These are phyloP conservation scores for Brettanomyces custersianus DNA, from an alignment of 805 yeast genomes.

Conservation along the genomic window DNA sequence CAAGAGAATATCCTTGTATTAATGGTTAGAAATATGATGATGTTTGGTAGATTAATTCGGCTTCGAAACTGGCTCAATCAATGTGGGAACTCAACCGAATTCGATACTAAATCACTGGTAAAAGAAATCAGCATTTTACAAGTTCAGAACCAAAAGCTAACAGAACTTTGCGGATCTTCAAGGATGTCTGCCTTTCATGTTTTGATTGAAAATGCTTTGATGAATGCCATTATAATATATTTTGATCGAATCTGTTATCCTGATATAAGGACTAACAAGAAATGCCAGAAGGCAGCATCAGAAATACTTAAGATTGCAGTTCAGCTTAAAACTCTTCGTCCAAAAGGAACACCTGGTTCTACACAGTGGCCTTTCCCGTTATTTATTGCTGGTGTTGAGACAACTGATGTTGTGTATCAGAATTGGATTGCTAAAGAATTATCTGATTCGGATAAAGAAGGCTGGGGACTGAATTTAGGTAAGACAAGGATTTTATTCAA, in stretches of 20 bases:
- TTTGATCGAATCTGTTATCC: slow-evolving; percentile 7
- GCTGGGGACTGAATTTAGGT: slow-evolving; percentile 8
- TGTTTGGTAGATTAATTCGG: slow-evolving; percentile 6
- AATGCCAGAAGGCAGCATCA: slow-evolving; percentile 6
- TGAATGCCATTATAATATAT: slow-evolving; percentile 3
- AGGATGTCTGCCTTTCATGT: slow-evolving; percentile 1
- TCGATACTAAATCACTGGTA: slow-evolving; percentile 3
- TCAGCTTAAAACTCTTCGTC: slow-evolving; percentile 4
- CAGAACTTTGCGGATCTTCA: background rate
- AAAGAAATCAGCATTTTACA: slow-evolving; percentile 4
- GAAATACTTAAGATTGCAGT: slow-evolving; percentile 6
- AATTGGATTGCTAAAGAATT: slow-evolving; percentile 6
- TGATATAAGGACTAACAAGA: slow-evolving; percentile 4
- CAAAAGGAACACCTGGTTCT: slow-evolving; percentile 4
- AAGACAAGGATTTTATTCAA: slow-evolving; percentile 3
- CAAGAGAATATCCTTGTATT: slow-evolving; percentile 3
- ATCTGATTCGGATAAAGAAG: slow-evolving; percentile 1
- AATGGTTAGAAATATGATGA: slow-evolving; percentile 7
- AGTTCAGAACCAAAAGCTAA: slow-evolving; percentile 4
- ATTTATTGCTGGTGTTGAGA: slow-evolving; percentile 7
- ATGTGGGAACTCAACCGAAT: slow-evolving; percentile 9
- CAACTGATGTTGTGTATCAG: slow-evolving; percentile 7
- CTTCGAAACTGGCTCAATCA: slow-evolving; percentile 8
- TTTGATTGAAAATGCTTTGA: slow-evolving; percentile 5
- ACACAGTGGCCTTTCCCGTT: slow-evolving; percentile 8